Evolutionary conservation across 768 basidiomycete species (phyloP).

Genomic region (Auricularia auricula-judae): DNA sequence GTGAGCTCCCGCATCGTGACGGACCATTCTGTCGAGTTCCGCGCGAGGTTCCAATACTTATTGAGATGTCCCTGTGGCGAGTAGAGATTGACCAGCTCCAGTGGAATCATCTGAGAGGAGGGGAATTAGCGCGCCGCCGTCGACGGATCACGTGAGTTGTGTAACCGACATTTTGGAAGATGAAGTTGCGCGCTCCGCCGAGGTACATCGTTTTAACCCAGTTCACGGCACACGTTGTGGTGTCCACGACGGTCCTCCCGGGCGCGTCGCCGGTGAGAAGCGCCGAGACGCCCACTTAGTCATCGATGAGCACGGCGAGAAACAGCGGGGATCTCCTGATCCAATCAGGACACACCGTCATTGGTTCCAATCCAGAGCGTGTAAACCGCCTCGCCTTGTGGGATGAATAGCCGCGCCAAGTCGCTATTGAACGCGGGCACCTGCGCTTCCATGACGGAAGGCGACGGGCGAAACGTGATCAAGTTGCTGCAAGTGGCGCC

Average conservation of each 20-base stretch:
- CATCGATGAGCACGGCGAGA: background rate
- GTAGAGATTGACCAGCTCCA: slow-evolving; percentile 38
- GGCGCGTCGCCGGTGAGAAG: slow-evolving; percentile 37
- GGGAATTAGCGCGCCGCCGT: background rate
- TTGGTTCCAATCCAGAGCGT: slow-evolving; percentile 57
- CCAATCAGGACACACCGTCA: slow-evolving; percentile 22
- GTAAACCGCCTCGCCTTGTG: slow-evolving; percentile 41
- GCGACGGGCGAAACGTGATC: slow-evolving; percentile 24
- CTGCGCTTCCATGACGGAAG: slow-evolving; percentile 47
- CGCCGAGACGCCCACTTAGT: slow-evolving; percentile 33
- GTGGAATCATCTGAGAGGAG: slow-evolving; percentile 39
- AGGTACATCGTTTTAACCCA: slow-evolving; percentile 48
- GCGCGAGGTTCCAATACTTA: slow-evolving; percentile 35
- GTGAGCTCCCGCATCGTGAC: slow-evolving; percentile 40
- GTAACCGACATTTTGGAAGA: slow-evolving; percentile 42
- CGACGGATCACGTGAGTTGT: background rate
- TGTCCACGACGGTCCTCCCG: slow-evolving; percentile 45
- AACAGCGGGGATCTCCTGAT: background rate
- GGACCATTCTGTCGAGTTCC: slow-evolving; percentile 50
- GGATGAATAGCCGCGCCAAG: slow-evolving; percentile 27
- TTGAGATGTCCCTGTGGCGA: slow-evolving; percentile 35
- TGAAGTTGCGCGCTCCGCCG: slow-evolving; percentile 51
- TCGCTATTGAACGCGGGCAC: slow-evolving; percentile 27
- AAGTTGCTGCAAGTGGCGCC: slow-evolving; percentile 5
- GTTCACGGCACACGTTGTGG: slow-evolving; percentile 46